Conservation (phyloP, 805 yeast genomes). For the Candida qinlingensis region DNA sequence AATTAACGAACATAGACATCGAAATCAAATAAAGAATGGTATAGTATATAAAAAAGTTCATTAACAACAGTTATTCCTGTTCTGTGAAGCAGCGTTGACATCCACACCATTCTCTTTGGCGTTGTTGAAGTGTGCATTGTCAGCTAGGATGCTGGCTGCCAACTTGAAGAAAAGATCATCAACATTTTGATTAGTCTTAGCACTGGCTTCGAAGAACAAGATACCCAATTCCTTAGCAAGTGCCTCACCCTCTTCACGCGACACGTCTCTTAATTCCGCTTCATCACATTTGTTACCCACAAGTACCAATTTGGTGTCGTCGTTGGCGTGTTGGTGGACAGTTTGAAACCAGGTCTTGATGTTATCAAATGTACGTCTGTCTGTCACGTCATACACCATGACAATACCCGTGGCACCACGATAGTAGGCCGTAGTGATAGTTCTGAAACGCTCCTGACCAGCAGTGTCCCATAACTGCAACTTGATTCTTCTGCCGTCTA, state of each 20-base stretch:
- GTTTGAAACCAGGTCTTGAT: conserved; percentile 94
- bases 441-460: conserved; percentile 94
- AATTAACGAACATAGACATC: background rate
- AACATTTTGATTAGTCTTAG: conserved; percentile 89
- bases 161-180: conserved; percentile 87
- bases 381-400: conserved; percentile 78
- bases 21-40: background rate
- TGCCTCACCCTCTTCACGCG: conserved; percentile 84
- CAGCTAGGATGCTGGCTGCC: conserved; percentile 41
- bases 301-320: conserved; percentile 87
- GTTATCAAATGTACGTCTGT: conserved; percentile 86
- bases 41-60: background rate
- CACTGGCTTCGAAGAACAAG: conserved; percentile 94
- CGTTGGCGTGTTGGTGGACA: conserved; percentile 94
- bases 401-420: conserved; percentile 89
- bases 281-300: conserved; percentile 97
- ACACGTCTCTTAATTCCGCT: conserved; percentile 77
- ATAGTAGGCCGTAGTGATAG: conserved; percentile 89
- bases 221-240: conserved; percentile 82
- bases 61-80: conserved; percentile 19
- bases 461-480: conserved; percentile 97
- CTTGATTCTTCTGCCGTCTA: conserved; percentile 89
- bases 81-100: conserved; percentile 13
- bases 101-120: conserved; percentile 22
- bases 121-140: conserved; percentile 27